Conservation (phyloP, 805 yeast genomes). For the Clavispora vitiphila region DNA sequence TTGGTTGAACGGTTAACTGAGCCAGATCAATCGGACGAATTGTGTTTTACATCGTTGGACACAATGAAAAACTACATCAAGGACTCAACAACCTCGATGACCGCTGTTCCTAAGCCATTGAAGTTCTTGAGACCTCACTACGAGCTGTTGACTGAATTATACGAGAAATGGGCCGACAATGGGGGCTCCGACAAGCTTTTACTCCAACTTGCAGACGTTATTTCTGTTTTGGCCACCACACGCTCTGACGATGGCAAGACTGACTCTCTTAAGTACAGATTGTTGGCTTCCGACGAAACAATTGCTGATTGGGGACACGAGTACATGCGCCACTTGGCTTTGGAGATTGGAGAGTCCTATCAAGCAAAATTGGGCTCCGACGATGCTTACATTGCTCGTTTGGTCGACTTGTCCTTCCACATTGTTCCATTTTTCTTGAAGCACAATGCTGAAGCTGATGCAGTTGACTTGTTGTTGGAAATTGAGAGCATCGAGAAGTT, state of each 20-base stretch:
- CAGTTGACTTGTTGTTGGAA: conserved; percentile 88
- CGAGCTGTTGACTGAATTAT: conserved; percentile 58
- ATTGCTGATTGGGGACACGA: conserved; percentile 97
- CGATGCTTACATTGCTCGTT: conserved; percentile 32
- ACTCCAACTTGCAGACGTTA: conserved; percentile 71
- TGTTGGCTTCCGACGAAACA: conserved; percentile 51
- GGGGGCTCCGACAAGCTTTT: conserved; percentile 35
- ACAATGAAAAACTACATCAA: conserved; percentile 73
- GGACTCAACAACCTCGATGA: conserved; percentile 96
- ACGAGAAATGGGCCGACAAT: conserved; percentile 53
- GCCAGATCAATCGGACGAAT: conserved; percentile 34
- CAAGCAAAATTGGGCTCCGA: conserved; percentile 42
- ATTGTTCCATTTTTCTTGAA: conserved; percentile 86
- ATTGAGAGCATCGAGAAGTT: conserved; percentile 81
- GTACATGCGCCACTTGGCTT: conserved; percentile 90
- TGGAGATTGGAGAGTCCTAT: conserved; percentile 89
- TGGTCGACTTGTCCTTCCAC: conserved; percentile 63
- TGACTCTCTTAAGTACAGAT: conserved; percentile 76
- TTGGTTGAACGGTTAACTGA: conserved; percentile 76
- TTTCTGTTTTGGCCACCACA: conserved; percentile 94
- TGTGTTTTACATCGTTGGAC: conserved; percentile 59
- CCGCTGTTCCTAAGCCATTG: conserved; percentile 98
- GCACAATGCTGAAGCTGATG: conserved; percentile 98
- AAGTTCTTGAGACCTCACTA: conserved; percentile 90
- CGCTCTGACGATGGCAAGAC: conserved; percentile 75